Evolutionary conservation across 1,284 basidiomycete genomes (phyloP), one percentile per base, ranked within the genome.

Genomic region (Trichosporon sp.): DNA sequence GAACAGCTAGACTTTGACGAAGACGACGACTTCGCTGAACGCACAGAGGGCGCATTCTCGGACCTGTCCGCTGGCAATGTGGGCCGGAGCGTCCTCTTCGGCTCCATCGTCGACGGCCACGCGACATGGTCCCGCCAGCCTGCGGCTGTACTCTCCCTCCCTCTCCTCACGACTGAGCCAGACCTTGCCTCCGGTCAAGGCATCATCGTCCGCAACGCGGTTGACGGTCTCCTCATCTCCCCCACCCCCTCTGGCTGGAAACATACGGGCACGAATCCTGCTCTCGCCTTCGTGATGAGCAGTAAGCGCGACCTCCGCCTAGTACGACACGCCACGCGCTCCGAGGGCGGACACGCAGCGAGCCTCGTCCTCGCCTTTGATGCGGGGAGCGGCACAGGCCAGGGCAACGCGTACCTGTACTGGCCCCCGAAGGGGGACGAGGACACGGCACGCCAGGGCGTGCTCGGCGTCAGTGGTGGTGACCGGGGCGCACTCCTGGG

Each of bases 231-330:
- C 0, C 84, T 92, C 43, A 94, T 92, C 81, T 74, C 78, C 26
- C 66, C 68, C 0, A 59, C 32, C 1, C 76, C 79, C 1, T 76
- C 74, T 6, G 10, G 37, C 6, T 98, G 96, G 96, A 85, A 76
- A 54, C 96, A 98, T 81, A 82, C 84, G 1, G 87, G 89, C 10
- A 97, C 94, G 0, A 93, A 90, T 80, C 91, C 93, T 4, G 96
- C 95, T 0, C 88, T 99, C 3, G 88, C 93, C 0, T 99, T 98
- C 79, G 96, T 98, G 19, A 87, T 99, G 37, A 94, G 94, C 1
- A 96, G 94, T 3, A 99, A 99, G 82, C 90, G 90, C 32, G 94
- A 96, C 81, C 89, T 91, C 0, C 88, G 92, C 12, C 93, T 95
- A 83, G 91, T 91, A 1, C 88, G 91, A 76, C 93, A 96, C 78